phyloP scores from a whole-genome alignment of 495 filamentous ascomycete species.

The Amorphotheca resinae region DNA sequence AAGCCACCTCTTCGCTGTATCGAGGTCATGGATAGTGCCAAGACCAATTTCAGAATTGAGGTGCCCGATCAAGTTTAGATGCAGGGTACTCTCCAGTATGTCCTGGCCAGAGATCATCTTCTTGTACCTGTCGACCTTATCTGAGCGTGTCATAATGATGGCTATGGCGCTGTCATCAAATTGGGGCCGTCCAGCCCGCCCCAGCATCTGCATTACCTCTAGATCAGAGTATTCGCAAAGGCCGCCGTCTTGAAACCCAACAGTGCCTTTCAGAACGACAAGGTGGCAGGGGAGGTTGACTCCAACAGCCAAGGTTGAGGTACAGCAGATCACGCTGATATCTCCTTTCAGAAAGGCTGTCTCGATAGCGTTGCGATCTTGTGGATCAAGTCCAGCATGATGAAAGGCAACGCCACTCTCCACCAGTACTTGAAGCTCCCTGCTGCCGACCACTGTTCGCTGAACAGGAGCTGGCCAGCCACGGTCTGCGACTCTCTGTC shows the following conservation, averaged over 20 bases:
- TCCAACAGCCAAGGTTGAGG: conserved; percentile 85
- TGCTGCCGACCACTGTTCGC: conserved; percentile 40
- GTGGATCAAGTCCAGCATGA: conserved; percentile 69
- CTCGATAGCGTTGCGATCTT: conserved; percentile 62
- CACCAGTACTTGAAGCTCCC: conserved; percentile 52
- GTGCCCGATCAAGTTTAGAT: conserved; percentile 82
- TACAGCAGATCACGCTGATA: conserved; percentile 86
- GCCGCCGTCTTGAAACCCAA: conserved; percentile 48
- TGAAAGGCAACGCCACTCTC: conserved; percentile 79
- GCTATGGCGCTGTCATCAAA: conserved; percentile 79
- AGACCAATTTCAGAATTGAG: conserved; percentile 88
- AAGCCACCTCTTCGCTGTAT: conserved; percentile 74
- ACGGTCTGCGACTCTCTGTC: conserved; percentile 39
- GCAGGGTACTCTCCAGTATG: conserved; percentile 75
- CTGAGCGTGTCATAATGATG: conserved; percentile 68
- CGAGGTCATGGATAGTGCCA: conserved; percentile 57
- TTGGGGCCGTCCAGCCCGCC: conserved; percentile 84
- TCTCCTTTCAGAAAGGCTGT: conserved; percentile 61
- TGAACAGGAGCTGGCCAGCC: conserved; percentile 56
- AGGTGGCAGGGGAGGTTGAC: conserved; percentile 90
- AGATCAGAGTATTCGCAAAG: conserved; percentile 76
- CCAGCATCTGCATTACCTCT: conserved; percentile 98
- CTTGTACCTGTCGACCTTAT: conserved; percentile 63
- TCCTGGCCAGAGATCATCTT: conserved; percentile 74
- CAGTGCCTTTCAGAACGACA: conserved; percentile 85